Conservation (phyloP, 148 eudicot genomes). For the Rhododendron ovatum region DNA sequence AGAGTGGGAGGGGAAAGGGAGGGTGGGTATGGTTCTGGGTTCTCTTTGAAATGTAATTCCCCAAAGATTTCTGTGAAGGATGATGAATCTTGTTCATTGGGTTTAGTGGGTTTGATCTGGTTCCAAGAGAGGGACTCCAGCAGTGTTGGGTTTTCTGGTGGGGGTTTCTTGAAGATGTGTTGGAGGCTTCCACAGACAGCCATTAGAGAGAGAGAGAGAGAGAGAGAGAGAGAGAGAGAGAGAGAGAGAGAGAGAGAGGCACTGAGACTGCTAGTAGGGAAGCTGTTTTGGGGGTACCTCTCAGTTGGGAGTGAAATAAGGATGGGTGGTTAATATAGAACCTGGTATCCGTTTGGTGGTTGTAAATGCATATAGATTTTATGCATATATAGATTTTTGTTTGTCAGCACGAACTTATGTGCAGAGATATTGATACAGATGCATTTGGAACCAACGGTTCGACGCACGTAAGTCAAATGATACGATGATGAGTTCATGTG, state of each 20-base stretch:
- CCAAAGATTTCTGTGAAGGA: slow-evolving; percentile 62
- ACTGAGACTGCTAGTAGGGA: slow-evolving; percentile 16
- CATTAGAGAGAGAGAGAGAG: slow-evolving; percentile 32
- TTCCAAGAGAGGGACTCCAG: slow-evolving; percentile 52
- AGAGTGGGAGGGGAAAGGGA: not conserved
- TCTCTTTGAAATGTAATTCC: slow-evolving; percentile 54
- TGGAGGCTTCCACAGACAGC: slow-evolving; percentile 66
- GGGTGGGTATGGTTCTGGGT: slow-evolving; percentile 5
- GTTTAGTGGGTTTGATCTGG: slow-evolving; percentile 33
- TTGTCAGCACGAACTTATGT: not conserved
- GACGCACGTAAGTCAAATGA: not conserved
- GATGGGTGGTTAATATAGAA: slow-evolving; percentile 23
- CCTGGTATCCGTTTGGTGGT: slow-evolving; percentile 16
- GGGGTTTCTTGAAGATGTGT: slow-evolving; percentile 59
- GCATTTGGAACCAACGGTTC: too few species aligned
- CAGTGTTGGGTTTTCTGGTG: slow-evolving; percentile 44
- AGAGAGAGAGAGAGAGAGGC: slow-evolving; percentile 21
- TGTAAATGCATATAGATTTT: not conserved
- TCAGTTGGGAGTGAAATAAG: slow-evolving; percentile 18
- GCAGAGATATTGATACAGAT: too few species aligned
- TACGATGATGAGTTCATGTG: not conserved
- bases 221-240: slow-evolving; percentile 17
- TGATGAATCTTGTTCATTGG: slow-evolving; percentile 37
- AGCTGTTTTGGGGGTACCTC: not conserved
- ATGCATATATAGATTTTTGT: too few species aligned